phyloP scores from a whole-genome alignment of 2,329 filamentous ascomycete species.

The Fusarium proliferatum region DNA sequence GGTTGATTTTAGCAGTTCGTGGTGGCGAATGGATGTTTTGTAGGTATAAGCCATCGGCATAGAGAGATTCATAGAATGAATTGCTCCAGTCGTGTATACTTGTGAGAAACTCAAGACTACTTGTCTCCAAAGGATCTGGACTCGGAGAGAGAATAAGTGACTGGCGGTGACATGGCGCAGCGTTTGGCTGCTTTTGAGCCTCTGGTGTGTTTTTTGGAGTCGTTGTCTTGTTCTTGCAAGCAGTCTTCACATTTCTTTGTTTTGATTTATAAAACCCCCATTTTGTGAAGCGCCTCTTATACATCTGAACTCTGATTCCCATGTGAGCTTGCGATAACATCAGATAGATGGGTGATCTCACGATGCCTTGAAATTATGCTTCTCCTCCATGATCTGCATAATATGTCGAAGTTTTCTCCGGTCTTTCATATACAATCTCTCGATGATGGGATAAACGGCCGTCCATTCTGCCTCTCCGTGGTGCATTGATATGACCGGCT shows the following conservation, averaged over 20 bases:
- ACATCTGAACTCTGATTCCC: neutral
- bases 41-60: neutral
- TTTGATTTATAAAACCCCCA: constrained; percentile 27
- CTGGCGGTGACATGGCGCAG: neutral
- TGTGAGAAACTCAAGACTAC: constrained; percentile 8
- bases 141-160: neutral
- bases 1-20: neutral
- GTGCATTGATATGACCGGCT: neutral
- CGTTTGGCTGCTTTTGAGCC: too few relatives aligned
- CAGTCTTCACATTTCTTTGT: neutral
- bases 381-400: constrained; percentile 22
- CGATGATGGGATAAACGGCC: constrained; percentile 2
- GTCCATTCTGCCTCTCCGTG: constrained; percentile 20
- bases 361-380: constrained; percentile 26
- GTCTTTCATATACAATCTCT: constrained; percentile 13
- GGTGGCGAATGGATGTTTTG: too few relatives aligned
- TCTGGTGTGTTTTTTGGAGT: neutral
- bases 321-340: neutral
- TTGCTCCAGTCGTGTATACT: constrained; percentile 12
- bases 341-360: neutral
- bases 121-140: neutral
- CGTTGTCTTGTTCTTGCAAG: accelerated
- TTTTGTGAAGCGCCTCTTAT: constrained; percentile 27
- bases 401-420: constrained; percentile 20
- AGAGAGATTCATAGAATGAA: constrained; percentile 5